Base-by-base conservation (phyloP, 169 alveolate species). In the Amoebophrya sp. region DNA sequence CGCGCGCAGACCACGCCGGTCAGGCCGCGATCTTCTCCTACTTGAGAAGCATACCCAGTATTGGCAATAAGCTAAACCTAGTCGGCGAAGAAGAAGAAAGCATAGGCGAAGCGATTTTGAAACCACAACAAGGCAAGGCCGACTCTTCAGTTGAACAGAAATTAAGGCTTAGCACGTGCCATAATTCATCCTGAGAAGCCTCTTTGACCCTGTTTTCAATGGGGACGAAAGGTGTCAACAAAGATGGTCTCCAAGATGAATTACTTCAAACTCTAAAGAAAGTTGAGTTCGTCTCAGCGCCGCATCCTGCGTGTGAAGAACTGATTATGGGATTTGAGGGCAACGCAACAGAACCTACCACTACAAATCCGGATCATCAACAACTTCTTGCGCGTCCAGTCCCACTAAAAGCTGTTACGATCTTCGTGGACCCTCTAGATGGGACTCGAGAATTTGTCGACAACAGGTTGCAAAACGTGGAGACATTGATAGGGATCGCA, bases 371-470 rank as follows among this genome's bases (percentile, higher is more conserved):
- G n/a, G n/a, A n/a, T n/a, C n/a, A n/a, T n/a, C n/a, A n/a, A n/a
- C n/a, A n/a, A n/a, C n/a, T n/a, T n/a, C n/a, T n/a, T n/a, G n/a
- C n/a, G n/a, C n/a, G n/a, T n/a, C n/a, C n/a, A n/a, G 18, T 47
- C 65, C 65, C 65, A 6, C 29, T 47, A 6, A 18, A 47, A 18
- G 29, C 6, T 18, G 18, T 47, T 18, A 65, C 83, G 10, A 6
- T 65, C 2, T 65, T 65, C 83, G 83, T 65, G 39, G 83, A 65
- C 33, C 83, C 83, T 1, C 26, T 65, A 18, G 83, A 65, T 18
- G 83, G 83, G 83, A 65, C 83, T 10, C 83, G 83, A 36, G 83
- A 65, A 65, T 65, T 65, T 26, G 83, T 65, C 36, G n/a, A 65
- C 18, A 65, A 65, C 83, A 29, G 83, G 83, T 10, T 65, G 83